phyloP scores from a whole-genome alignment of 1,284 basidiomycete species.

The Schizopora paradoxa region DNA sequence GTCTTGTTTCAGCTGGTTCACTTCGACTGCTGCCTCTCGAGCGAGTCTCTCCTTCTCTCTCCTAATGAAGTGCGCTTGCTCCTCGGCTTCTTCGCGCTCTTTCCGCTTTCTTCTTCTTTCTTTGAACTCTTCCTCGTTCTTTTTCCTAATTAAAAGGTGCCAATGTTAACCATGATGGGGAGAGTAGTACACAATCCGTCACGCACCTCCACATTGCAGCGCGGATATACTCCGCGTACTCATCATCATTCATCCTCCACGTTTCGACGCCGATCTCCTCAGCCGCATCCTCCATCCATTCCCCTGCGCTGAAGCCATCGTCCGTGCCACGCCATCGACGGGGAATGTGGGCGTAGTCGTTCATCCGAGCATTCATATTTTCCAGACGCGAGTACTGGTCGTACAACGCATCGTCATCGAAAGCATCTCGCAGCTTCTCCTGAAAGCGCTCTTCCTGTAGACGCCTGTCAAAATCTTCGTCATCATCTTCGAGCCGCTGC shows the following conservation, averaged over 20 bases:
- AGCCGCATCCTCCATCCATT: slow-evolving; percentile 32
- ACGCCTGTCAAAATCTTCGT: slow-evolving; percentile 19
- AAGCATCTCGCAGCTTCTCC: slow-evolving; percentile 63
- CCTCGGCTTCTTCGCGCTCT: slow-evolving; percentile 30
- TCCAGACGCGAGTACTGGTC: slow-evolving; percentile 46
- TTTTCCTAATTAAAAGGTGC: slow-evolving; percentile 41
- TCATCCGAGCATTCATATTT: slow-evolving; percentile 53
- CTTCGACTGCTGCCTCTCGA: slow-evolving; percentile 45
- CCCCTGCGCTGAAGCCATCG: slow-evolving; percentile 19
- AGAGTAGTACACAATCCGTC: background rate
- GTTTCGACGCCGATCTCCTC: slow-evolving; percentile 48
- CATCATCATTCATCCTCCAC: slow-evolving; percentile 71
- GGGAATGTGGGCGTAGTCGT: slow-evolving; percentile 64
- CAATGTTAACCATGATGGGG: slow-evolving; percentile 8
- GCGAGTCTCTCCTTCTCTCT: slow-evolving; percentile 50
- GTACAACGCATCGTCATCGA: slow-evolving; percentile 49
- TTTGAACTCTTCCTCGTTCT: slow-evolving; percentile 59
- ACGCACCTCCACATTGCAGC: slow-evolving; percentile 72
- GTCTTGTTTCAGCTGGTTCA: slow-evolving; percentile 39
- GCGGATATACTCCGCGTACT: slow-evolving; percentile 77
- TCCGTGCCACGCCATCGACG: slow-evolving; percentile 41
- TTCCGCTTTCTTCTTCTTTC: slow-evolving; percentile 52
- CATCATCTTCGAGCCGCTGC: background rate
- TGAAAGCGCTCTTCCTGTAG: slow-evolving; percentile 59
- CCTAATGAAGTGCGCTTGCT: slow-evolving; percentile 48